Base-by-base conservation (phyloP, 2,329 filamentous ascomycete genomes). In the Cytospora piceicola region DNA sequence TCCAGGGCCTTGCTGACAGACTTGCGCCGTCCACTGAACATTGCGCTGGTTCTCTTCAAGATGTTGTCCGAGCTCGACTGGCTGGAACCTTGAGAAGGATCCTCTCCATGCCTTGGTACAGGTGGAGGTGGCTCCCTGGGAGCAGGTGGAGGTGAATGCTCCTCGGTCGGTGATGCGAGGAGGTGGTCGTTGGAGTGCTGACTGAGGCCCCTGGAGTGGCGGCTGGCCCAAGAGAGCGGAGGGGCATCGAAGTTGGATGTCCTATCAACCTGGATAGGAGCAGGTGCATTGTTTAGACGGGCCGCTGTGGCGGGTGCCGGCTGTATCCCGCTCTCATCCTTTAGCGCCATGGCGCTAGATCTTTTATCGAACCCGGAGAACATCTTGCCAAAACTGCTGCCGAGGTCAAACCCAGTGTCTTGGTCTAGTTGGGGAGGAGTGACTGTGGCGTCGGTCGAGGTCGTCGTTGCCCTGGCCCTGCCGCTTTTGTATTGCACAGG, bases 321-420 rank as follows among this genome's bases (percentile, higher is more conserved):
- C 17, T 71, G 73, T 60, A 75, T 77, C 22, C 77, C 75, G 5
- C 75, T 73, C 39, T 80, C 78, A 24, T 77, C 75, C 49, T 75
- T 81, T 63, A 83, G 67, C 4, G 83, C 84, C n/a, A 76, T 76
- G 58, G 80, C 77, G 70, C 83, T 84, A 27, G 81, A 77, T 67
- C 84, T 78, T 74, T 87, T 87, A 68, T 85, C 83, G 58, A 85
- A 84, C n/a, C 77, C 78, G 14, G 78, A 77, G 51, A 87, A 79
- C 82, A 88, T 85, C 64, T 80, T 84, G 66, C 82, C 80, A 68
- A 88, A 85, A 70, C 88, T 85, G 56, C 84, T 81, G 20, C 85
- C 85, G 57, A 88, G 72, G 70, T 87, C 85, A 20, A 88, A 71
- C 51, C 75, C 74, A 64, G 81, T 80, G 63, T 80, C 79, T 32